A percentile compares a stretch with the other conserved stretches of the same genome.
Conservation (phyloP, 306 rosid species). For the Chamaecrista fasciculata region DNA sequence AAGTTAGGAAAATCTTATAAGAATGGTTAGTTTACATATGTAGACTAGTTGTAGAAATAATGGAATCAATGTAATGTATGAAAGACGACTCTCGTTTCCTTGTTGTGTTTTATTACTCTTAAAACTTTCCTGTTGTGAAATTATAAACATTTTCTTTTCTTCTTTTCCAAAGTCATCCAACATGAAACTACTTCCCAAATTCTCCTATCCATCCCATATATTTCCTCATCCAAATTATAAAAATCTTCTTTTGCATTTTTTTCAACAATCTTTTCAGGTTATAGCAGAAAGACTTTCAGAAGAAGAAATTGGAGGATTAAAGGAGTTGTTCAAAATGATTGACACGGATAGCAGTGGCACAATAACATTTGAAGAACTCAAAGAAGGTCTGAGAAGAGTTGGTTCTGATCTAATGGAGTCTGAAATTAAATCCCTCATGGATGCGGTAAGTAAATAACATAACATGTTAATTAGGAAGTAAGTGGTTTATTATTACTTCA, state of each 20-base stretch:
- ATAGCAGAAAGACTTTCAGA: slow-evolving; percentile 89
- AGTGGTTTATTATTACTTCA: neutral
- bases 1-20: too few relatives aligned
- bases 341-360: slow-evolving; percentile 82
- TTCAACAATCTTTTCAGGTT: slow-evolving; percentile 48
- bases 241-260: neutral
- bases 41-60: too few relatives aligned
- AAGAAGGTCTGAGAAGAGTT: slow-evolving; percentile 68
- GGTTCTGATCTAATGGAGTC: slow-evolving; percentile 87
- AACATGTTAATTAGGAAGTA: slow-evolving; percentile 12
- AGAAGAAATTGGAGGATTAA: slow-evolving; percentile 91
- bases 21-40: too few relatives aligned
- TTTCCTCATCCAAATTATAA: neutral
- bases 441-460: slow-evolving; percentile 59
- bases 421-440: slow-evolving; percentile 85
- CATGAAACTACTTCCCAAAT: neutral
- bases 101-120: too few relatives aligned
- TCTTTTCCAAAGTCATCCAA: too few relatives aligned
- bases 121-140: too few relatives aligned
- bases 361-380: slow-evolving; percentile 86
- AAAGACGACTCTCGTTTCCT: too few relatives aligned
- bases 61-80: too few relatives aligned
- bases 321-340: slow-evolving; percentile 85
- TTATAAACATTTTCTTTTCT: too few relatives aligned
- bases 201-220: slow-evolving; percentile 6